Percentiles rank a stretch among this genome's conserved stretches.
Evolutionary conservation across 1,284 basidiomycete species (phyloP).

Genomic region (Cystobasidium pallidum): DNA sequence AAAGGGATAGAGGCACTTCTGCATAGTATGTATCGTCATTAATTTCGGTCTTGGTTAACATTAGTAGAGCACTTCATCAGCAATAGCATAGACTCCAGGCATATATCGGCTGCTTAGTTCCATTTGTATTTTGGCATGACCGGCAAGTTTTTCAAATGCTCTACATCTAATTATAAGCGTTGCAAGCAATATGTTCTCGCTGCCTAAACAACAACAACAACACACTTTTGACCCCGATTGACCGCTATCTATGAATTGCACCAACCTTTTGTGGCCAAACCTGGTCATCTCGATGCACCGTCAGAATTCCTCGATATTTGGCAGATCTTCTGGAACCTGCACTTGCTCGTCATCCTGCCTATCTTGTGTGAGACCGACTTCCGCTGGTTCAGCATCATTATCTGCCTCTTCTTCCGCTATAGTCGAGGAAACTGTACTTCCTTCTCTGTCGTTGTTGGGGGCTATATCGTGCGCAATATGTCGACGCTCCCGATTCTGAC

Average conservation of each 20-base stretch:
- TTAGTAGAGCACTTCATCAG: not conserved
- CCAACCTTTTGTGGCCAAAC: no score
- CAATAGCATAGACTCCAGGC: not conserved
- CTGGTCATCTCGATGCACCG: no score
- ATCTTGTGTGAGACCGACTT: no score
- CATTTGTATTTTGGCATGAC: not conserved
- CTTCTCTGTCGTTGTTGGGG: not conserved
- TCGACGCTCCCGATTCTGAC: not conserved
- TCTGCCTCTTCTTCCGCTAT: not conserved
- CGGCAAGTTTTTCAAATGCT: no score
- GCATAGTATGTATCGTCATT: no score
- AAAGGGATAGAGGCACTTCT: no score
- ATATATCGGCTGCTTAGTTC: not conserved
- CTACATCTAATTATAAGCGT: no score
- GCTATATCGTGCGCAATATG: not conserved
- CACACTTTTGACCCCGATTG: no score
- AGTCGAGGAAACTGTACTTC: not conserved
- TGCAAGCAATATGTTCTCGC: no score
- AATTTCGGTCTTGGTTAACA: no score
- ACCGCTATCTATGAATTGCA: no score
- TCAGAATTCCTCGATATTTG: conserved; percentile 9
- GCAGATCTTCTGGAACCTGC: not conserved
- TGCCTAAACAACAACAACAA: no score
- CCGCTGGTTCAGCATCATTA: not conserved
- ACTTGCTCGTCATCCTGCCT: not conserved